These are phyloP conservation scores for Trichoderma lentiforme DNA, from an alignment of 2,329 filamentous ascomycete species.

Conservation along the genomic window DNA sequence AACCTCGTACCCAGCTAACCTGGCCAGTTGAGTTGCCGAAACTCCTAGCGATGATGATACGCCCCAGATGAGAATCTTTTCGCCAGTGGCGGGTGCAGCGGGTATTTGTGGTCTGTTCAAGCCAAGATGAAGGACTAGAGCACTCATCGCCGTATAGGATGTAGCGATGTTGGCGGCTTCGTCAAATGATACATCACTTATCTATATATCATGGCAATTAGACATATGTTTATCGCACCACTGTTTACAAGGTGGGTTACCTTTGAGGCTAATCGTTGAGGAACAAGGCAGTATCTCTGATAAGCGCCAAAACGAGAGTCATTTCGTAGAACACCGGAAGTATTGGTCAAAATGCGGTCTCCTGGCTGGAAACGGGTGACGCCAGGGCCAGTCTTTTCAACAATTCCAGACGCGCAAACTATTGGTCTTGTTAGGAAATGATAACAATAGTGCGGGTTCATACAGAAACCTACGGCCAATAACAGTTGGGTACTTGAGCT, in stretches of 20 bases:
- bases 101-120: constrained; percentile 5
- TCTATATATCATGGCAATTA: neutral
- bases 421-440: neutral
- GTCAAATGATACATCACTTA: neutral
- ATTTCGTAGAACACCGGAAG: constrained; percentile 5
- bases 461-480: constrained; percentile 1
- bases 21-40: constrained; percentile 4
- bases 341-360: constrained; percentile 12
- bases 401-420: constrained; percentile 14
- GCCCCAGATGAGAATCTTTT: constrained; percentile 16
- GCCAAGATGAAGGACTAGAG: constrained; percentile 14
- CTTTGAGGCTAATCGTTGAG: constrained; percentile 4
- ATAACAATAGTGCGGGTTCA: neutral
- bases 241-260: neutral
- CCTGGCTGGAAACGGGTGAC: constrained; percentile 1
- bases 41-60: constrained; percentile 13
- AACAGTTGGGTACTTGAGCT: constrained; percentile 5
- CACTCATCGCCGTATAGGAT: constrained; percentile 1
- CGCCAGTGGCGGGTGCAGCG: neutral
- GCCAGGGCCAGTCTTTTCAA: constrained; percentile 4
- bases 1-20: constrained; percentile 5
- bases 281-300: constrained; percentile 1
- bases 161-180: constrained; percentile 4
- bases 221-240: neutral
- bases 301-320: constrained; percentile 16